These are phyloP conservation scores for Suillus weaverae DNA, from an alignment of 768 basidiomycete species.

Conservation along the genomic window DNA sequence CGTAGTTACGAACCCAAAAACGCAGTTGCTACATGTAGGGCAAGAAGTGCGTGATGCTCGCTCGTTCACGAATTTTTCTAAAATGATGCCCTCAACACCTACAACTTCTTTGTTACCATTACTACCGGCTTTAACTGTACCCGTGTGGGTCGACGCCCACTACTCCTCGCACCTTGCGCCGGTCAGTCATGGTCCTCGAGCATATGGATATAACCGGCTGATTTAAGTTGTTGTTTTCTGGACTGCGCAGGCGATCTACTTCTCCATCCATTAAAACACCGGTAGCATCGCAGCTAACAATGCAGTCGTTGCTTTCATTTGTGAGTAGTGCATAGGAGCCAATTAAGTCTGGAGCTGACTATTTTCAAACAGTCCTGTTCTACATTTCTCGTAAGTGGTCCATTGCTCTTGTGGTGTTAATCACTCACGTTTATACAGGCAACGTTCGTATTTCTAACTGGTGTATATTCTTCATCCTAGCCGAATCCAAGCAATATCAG, in stretches of 20 bases:
- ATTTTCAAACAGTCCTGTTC: conserved; percentile 27
- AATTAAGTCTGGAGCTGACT: neutral
- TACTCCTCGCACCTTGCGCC: conserved; percentile 49
- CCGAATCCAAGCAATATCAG: conserved; percentile 14
- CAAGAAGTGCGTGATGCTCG: neutral
- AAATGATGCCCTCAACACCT: conserved; percentile 57
- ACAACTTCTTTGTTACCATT: conserved; percentile 55
- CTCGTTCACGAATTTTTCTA: conserved; percentile 16
- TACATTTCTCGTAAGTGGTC: conserved; percentile 32
- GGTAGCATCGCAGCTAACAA: conserved; percentile 35
- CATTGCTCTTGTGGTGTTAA: neutral
- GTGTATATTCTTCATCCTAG: neutral
- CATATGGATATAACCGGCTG: conserved; percentile 28
- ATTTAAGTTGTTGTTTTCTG: conserved; percentile 40
- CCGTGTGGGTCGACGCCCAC: conserved; percentile 46
- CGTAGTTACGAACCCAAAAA: conserved; percentile 43
- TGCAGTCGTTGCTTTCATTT: conserved; percentile 48
- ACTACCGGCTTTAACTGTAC: conserved; percentile 47
- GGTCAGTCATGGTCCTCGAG: conserved; percentile 31
- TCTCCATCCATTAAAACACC: conserved; percentile 29
- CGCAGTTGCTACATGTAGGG: conserved; percentile 43
- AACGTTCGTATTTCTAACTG: conserved; percentile 26
- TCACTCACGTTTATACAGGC: conserved; percentile 17
- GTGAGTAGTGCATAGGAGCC: conserved; percentile 21
- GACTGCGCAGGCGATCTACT: conserved; percentile 39